These are phyloP conservation scores for Lyophyllum semitale DNA, from an alignment of 768 basidiomycete genomes.

Conservation along the genomic window DNA sequence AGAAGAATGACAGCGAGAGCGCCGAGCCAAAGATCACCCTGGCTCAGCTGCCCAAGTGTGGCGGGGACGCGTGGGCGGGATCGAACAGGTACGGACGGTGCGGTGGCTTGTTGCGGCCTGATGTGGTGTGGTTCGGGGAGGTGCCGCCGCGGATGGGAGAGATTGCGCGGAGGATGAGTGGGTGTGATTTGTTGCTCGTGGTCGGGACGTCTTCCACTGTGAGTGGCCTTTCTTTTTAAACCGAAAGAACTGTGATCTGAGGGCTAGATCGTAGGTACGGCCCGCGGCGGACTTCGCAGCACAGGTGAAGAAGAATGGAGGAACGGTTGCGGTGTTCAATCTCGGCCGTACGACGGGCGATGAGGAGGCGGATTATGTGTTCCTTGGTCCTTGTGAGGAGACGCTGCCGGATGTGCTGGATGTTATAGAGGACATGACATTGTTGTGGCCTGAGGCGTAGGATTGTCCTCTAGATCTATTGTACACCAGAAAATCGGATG, in stretches of 20 bases:
- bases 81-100: slow-evolving; percentile 33
- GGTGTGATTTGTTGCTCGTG: slow-evolving; percentile 40
- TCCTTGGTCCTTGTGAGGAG: slow-evolving; percentile 48
- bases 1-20: slow-evolving; percentile 16
- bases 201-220: slow-evolving; percentile 48
- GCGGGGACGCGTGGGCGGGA: slow-evolving; percentile 23
- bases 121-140: slow-evolving; percentile 51
- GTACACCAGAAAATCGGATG: neutral
- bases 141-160: slow-evolving; percentile 32
- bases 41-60: slow-evolving; percentile 29
- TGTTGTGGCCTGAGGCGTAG: slow-evolving; percentile 5
- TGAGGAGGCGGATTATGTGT: slow-evolving; percentile 45
- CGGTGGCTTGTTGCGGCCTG: slow-evolving; percentile 37
- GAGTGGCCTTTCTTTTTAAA: slow-evolving; percentile 4
- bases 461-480: too few relatives aligned
- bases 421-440: slow-evolving; percentile 12
- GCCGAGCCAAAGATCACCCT: slow-evolving; percentile 21
- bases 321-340: slow-evolving; percentile 43
- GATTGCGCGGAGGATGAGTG: slow-evolving; percentile 31
- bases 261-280: slow-evolving; percentile 26
- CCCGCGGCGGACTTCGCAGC: slow-evolving; percentile 36
- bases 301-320: slow-evolving; percentile 33
- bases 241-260: neutral
- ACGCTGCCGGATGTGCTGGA: slow-evolving; percentile 41
- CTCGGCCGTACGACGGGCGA: slow-evolving; percentile 34